Percentiles rank a stretch among this genome's conserved stretches.
These are phyloP conservation scores for Asterophora lycoperdoides DNA, from an alignment of 768 basidiomycete genomes.

Conservation along the genomic window DNA sequence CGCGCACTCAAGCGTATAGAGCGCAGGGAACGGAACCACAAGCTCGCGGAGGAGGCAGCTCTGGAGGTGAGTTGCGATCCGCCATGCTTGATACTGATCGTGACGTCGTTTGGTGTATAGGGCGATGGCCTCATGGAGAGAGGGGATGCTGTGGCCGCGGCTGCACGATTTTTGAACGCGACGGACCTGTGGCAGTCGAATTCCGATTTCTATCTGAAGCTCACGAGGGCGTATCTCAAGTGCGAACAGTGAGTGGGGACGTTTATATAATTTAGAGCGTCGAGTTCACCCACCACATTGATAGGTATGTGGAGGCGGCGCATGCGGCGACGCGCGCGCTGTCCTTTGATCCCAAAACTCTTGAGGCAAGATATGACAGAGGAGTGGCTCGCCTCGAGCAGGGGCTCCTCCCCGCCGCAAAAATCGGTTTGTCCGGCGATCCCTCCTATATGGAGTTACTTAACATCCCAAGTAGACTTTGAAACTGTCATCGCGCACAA, in stretches of 20 bases:
- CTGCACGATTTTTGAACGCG: conserved; percentile 31
- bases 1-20: conserved; percentile 16
- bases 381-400: conserved; percentile 21
- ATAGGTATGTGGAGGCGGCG: conserved; percentile 18
- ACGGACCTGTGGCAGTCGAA: conserved; percentile 20
- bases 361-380: conserved; percentile 18
- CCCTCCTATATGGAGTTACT: background rate
- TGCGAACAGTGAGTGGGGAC: conserved; percentile 13
- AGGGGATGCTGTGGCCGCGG: conserved; percentile 30
- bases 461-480: conserved; percentile 25
- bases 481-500: conserved; percentile 30
- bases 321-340: conserved; percentile 21
- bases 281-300: background rate
- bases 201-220: conserved; percentile 16
- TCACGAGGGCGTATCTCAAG: conserved; percentile 13
- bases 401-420: conserved; percentile 18
- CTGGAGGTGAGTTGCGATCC: conserved; percentile 10
- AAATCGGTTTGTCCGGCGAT: conserved; percentile 23
- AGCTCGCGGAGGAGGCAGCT: conserved; percentile 14
- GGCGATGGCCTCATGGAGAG: conserved; percentile 30
- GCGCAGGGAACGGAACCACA: conserved; percentile 14
- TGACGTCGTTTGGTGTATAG: conserved; percentile 16
- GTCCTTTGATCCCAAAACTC: conserved; percentile 18
- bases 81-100: background rate
- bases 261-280: no score